Percentiles rank a stretch among this genome's conserved stretches.
Conservation (phyloP, 2,329 filamentous ascomycete species). For the Aspergillus ustus region DNA sequence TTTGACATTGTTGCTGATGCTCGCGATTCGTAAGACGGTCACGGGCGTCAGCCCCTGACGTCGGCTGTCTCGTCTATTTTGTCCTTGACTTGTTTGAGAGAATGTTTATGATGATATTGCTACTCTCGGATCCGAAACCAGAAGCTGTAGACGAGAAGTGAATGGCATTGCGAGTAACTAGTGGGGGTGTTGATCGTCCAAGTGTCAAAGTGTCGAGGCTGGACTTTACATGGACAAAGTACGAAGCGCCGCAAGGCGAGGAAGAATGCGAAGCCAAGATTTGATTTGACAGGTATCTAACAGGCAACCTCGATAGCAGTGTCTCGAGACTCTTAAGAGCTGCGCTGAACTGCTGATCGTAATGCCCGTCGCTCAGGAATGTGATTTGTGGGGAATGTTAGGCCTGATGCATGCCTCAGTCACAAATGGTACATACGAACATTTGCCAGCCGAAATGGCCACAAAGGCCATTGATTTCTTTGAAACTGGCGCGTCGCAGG, state of each 20-base stretch:
- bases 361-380: not conserved
- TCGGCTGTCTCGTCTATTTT: not conserved
- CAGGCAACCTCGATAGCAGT: not conserved
- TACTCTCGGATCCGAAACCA: not conserved
- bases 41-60: not conserved
- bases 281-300: not conserved
- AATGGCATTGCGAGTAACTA: not conserved
- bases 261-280: slow-evolving; percentile 1
- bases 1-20: not conserved
- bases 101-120: not conserved
- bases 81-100: not conserved
- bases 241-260: not conserved
- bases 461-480: not conserved
- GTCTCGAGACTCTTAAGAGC: not conserved
- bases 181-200: not conserved
- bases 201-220: not conserved
- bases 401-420: not conserved
- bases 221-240: not conserved
- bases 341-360: not conserved
- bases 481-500: not conserved
- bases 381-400: slow-evolving; percentile 13
- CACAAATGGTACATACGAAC: not conserved
- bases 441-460: not conserved
- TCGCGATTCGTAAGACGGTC: not conserved
- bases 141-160: not conserved